Conservation (phyloP, 208 protist genomes). For the Wallacemonas sp. region DNA sequence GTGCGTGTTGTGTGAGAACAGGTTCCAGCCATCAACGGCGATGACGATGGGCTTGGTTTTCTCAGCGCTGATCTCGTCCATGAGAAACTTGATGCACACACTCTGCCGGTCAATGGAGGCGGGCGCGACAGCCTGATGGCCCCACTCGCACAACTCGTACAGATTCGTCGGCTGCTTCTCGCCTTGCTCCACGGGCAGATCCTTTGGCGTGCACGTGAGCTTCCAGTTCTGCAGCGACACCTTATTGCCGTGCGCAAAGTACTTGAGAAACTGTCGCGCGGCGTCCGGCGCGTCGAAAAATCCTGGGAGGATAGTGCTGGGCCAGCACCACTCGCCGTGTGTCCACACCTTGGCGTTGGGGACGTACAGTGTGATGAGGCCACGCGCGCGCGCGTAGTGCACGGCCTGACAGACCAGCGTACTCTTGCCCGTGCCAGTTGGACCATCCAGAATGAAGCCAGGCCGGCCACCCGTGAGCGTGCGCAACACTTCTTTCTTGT, state of each 20-base stretch:
- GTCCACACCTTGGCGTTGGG: slow-evolving; percentile 88
- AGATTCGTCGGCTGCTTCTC: slow-evolving; percentile 74
- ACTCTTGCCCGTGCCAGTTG: slow-evolving; percentile 86
- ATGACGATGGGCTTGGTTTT: slow-evolving; percentile 85
- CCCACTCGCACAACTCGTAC: slow-evolving; percentile 86
- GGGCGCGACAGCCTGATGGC: slow-evolving; percentile 70
- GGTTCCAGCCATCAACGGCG: slow-evolving; percentile 90
- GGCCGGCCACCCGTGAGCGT: slow-evolving; percentile 65
- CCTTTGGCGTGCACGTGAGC: slow-evolving; percentile 71
- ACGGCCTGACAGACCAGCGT: slow-evolving; percentile 89
- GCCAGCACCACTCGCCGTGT: slow-evolving; percentile 92
- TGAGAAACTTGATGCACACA: slow-evolving; percentile 89
- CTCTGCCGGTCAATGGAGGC: slow-evolving; percentile 89
- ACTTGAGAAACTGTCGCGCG: slow-evolving; percentile 74
- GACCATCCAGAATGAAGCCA: slow-evolving; percentile 89
- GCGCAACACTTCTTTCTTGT: slow-evolving; percentile 56
- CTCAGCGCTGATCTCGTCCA: slow-evolving; percentile 86
- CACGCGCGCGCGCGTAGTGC: slow-evolving; percentile 78
- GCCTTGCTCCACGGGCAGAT: slow-evolving; percentile 82
- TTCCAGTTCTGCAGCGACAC: slow-evolving; percentile 53
- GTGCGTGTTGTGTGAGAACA: slow-evolving; percentile 91
- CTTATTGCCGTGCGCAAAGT: slow-evolving; percentile 77
- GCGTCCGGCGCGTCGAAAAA: slow-evolving; percentile 93
- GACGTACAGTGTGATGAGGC: slow-evolving; percentile 82
- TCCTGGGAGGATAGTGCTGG: slow-evolving; percentile 86